Evolutionary conservation across 2,329 filamentous ascomycete species (phyloP), one percentile per base, ranked within the genome.

Genomic region (Clonostachys solani): DNA sequence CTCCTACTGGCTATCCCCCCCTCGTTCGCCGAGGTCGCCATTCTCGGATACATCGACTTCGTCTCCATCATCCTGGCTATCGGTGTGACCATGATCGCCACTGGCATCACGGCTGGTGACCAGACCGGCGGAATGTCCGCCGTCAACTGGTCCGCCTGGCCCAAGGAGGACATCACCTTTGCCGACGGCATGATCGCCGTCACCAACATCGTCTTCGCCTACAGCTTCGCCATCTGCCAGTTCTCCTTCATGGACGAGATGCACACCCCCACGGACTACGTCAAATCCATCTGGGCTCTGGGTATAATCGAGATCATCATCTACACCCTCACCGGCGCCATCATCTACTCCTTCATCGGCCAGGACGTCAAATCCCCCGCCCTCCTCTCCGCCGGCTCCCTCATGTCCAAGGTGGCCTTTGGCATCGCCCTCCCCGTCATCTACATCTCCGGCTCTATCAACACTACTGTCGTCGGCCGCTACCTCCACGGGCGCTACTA

Each of bases 371-470:
- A 74, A 48, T 83, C 81, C 1, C 87, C 87, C 2, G 85, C 87
- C 0, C 74, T 91, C 8, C 77, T 86, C 6, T 86, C 83, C 0
- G 81, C 85, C 10, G 76, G 79, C 2, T 64, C 67, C 3, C 54
- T 75, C 1, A 64, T 88, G 19, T 77, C 79, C 44, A 87, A 87
- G 59, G 65, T 89, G 7, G 84, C 84, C 3, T 90, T 86, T 57
- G 85, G 84, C 29, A 64, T 89, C 51, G 86, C 84, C 1, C 70
- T 86, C 5, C 86, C 86, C 13, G 88, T 86, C 47, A 89, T 90
- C 60, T 76, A 89, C 56, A 83, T 90, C 51, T 85, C 86, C 0
- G 87, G 86, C 44, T 84, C 86, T 17, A 85, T 89, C 61, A 84
- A 87, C 65, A 73, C 70, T 33, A 72, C 69, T 2, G 71, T 74